A percentile compares a stretch with the other conserved stretches of the same genome.
phyloP scores from a whole-genome alignment of 1,284 basidiomycete genomes.

The Cutaneotrichosporon mucoides region DNA sequence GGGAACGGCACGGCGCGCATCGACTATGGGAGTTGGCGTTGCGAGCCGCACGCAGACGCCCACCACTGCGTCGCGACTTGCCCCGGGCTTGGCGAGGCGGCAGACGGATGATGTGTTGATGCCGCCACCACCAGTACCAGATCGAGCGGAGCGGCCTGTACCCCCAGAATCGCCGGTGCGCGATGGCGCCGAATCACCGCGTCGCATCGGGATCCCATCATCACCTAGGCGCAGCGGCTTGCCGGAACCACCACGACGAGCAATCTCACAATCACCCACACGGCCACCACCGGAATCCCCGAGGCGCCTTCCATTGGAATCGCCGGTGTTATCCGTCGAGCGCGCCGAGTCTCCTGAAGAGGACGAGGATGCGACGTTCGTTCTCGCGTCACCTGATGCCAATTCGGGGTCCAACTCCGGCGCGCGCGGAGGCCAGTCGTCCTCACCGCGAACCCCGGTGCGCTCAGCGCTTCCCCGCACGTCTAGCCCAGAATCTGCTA shows the following conservation, averaged over 20 bases:
- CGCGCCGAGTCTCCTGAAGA: background rate
- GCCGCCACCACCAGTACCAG: background rate
- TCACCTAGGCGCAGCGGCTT: background rate
- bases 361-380: background rate
- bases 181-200: no score
- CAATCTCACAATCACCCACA: no score
- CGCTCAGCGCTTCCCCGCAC: background rate
- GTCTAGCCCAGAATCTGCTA: conserved; percentile 15
- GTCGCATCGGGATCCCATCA: background rate
- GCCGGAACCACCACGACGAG: background rate
- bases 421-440: no score
- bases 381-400: background rate
- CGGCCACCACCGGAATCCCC: background rate
- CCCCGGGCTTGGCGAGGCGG: background rate
- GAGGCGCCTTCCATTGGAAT: background rate
- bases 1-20: background rate
- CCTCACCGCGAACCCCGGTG: no score
- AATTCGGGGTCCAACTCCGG: background rate
- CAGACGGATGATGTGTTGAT: background rate
- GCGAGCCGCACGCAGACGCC: background rate
- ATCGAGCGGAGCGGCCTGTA: background rate
- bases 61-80: background rate
- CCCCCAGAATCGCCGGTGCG: background rate
- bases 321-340: background rate
- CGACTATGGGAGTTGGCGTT: background rate